Conservation (phyloP, 495 filamentous ascomycete genomes). For the Podospora pseudocomata region DNA sequence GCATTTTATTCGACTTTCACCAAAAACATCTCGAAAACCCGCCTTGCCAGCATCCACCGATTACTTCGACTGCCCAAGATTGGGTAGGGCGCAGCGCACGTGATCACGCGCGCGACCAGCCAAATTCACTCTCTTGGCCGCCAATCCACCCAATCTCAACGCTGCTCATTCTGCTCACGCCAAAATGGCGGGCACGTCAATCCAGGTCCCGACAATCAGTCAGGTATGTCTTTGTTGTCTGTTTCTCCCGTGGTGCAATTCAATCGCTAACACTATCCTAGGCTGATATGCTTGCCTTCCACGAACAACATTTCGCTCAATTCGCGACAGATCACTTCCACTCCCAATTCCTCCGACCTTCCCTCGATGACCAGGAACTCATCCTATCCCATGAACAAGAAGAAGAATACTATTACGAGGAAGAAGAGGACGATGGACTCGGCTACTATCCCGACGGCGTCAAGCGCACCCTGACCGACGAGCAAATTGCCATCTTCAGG, state of each 20-base stretch:
- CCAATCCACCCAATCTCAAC: conserved; percentile 6
- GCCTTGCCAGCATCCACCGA: background rate
- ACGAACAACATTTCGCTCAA: conserved; percentile 59
- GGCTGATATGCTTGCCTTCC: conserved; percentile 72
- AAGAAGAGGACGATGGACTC: conserved; percentile 61
- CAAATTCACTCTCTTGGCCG: conserved; percentile 5
- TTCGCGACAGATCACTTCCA: conserved; percentile 46
- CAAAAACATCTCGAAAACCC: background rate
- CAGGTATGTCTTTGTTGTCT: conserved; percentile 39
- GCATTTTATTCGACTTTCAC: background rate
- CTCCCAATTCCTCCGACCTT: conserved; percentile 41
- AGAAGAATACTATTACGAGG: conserved; percentile 36
- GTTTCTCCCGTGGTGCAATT: background rate
- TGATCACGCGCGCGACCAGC: conserved; percentile 12
- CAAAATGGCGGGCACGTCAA: conserved; percentile 26
- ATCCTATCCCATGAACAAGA: conserved; percentile 16
- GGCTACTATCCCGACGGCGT: conserved; percentile 88
- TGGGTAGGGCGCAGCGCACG: conserved; percentile 16
- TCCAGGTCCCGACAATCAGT: conserved; percentile 44
- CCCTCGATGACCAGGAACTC: conserved; percentile 14
- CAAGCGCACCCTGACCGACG: conserved; percentile 88
- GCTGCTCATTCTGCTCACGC: conserved; percentile 15
- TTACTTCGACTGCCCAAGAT: background rate
- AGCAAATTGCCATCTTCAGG: conserved; percentile 85
- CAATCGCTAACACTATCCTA: conserved; percentile 36